Evolutionary conservation across 192 early-diverging fungal species (phyloP).

Genomic region (Podila epicladia): DNA sequence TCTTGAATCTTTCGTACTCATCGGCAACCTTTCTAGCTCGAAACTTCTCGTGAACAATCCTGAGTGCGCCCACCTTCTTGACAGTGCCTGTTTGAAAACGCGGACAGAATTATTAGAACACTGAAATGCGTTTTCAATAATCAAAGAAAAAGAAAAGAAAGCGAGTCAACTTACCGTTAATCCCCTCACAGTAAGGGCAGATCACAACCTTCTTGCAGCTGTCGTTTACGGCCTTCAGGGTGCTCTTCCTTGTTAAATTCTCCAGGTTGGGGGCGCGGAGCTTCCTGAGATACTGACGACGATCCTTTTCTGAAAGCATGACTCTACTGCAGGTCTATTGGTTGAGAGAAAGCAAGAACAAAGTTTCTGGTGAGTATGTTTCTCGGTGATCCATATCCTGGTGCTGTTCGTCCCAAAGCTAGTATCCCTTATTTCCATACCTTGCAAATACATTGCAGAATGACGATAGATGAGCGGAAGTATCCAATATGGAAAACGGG

Average conservation of each 20-base stretch:
- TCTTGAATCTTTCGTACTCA: conserved; percentile 75
- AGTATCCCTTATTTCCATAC: conserved; percentile 46
- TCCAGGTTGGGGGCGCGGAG: conserved; percentile 85
- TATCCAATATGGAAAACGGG: conserved; percentile 99
- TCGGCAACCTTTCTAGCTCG: conserved; percentile 81
- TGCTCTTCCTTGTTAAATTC: conserved; percentile 75
- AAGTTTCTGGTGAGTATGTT: not conserved
- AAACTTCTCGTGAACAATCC: conserved; percentile 96
- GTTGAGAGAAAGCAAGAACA: conserved; percentile 1
- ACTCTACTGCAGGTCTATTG: conserved; percentile 85
- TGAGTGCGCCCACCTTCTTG: conserved; percentile 95
- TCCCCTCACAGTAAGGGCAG: conserved; percentile 84
- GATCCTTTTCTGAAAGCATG: conserved; percentile 82
- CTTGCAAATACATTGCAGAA: conserved; percentile 98
- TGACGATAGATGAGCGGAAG: conserved; percentile 87
- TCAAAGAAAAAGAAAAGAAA: not conserved
- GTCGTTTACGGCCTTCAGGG: conserved; percentile 86
- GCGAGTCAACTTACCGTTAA: conserved; percentile 69
- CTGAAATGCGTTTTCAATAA: not conserved
- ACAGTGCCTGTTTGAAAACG: conserved; percentile 68
- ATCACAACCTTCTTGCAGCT: conserved; percentile 87
- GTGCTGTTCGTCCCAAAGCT: too few species aligned
- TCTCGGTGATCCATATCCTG: too few species aligned
- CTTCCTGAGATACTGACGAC: conserved; percentile 73
- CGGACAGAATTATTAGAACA: not conserved